phyloP scores from a whole-genome alignment of 495 filamentous ascomycete species.

The Pyrenula massariospora region DNA sequence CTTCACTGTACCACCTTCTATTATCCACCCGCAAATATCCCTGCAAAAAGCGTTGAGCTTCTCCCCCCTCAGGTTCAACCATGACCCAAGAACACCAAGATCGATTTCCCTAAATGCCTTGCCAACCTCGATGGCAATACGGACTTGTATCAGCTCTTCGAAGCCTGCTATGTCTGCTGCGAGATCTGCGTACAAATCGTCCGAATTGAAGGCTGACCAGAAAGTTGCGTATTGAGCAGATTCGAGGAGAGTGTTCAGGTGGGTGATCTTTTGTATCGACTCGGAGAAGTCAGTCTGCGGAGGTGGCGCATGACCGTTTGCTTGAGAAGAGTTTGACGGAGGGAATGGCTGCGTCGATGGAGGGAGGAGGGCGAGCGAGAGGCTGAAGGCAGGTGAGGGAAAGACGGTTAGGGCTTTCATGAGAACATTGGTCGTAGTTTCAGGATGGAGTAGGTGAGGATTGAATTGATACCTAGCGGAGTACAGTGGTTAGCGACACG shows the following conservation, averaged over 20 bases:
- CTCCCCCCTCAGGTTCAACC: slow-evolving; percentile 67
- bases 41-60: slow-evolving; percentile 69
- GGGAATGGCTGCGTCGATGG: slow-evolving; percentile 54
- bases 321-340: slow-evolving; percentile 15
- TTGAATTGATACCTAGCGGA: slow-evolving; percentile 92
- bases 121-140: slow-evolving; percentile 80
- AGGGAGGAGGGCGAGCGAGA: slow-evolving; percentile 84
- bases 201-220: slow-evolving; percentile 85
- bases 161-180: slow-evolving; percentile 90
- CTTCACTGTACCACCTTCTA: slow-evolving; percentile 54
- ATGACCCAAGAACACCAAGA: slow-evolving; percentile 65
- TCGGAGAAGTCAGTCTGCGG: slow-evolving; percentile 59
- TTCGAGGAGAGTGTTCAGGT: slow-evolving; percentile 74
- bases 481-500: too few species aligned
- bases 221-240: slow-evolving; percentile 79
- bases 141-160: slow-evolving; percentile 87
- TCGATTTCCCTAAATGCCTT: slow-evolving; percentile 80
- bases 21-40: slow-evolving; percentile 79
- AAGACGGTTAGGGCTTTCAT: slow-evolving; percentile 96
- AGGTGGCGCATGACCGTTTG: slow-evolving; percentile 40
- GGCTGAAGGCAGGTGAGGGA: slow-evolving; percentile 89
- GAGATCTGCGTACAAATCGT: slow-evolving; percentile 93
- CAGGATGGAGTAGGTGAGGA: slow-evolving; percentile 91
- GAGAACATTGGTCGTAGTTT: slow-evolving; percentile 96
- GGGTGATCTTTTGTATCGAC: slow-evolving; percentile 78